phyloP scores from a whole-genome alignment of 1,284 basidiomycete species.

The Cutaneotrichosporon dermatis region DNA sequence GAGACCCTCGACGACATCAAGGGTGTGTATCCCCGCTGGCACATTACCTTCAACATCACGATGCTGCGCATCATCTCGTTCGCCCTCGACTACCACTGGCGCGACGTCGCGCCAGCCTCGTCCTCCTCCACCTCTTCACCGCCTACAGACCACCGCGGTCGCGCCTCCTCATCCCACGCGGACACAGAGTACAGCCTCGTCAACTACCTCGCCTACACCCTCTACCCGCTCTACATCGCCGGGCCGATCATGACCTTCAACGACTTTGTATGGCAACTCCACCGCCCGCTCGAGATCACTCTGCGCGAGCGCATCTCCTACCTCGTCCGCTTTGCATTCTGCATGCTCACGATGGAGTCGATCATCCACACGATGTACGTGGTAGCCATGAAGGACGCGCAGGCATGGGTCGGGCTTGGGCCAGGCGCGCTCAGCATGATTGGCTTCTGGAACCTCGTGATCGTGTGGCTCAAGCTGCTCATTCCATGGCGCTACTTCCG shows the following conservation, averaged over 20 bases:
- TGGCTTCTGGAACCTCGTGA: conserved; percentile 94
- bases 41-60: conserved; percentile 92
- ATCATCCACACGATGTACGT: conserved; percentile 94
- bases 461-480: conserved; percentile 98
- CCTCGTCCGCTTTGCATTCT: conserved; percentile 65
- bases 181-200: conserved; percentile 55
- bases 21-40: conserved; percentile 82
- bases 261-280: conserved; percentile 73
- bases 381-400: conserved; percentile 88
- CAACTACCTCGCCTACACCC: conserved; percentile 67
- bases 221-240: conserved; percentile 94
- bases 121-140: not conserved
- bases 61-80: conserved; percentile 93
- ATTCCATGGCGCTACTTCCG: conserved; percentile 98
- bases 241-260: conserved; percentile 97
- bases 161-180: conserved; percentile 53
- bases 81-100: conserved; percentile 89
- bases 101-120: conserved; percentile 6
- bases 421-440: conserved; percentile 85
- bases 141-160: conserved; percentile 49
- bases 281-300: conserved; percentile 52
- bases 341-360: conserved; percentile 80
- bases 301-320: conserved; percentile 55
- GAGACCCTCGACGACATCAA: conserved; percentile 56
- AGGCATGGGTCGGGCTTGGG: conserved; percentile 59